A percentile compares a stretch with the other conserved stretches of the same genome.
Evolutionary conservation across 2,329 filamentous ascomycete genomes (phyloP).

Genomic region (Lasiodiplodia sp.): DNA sequence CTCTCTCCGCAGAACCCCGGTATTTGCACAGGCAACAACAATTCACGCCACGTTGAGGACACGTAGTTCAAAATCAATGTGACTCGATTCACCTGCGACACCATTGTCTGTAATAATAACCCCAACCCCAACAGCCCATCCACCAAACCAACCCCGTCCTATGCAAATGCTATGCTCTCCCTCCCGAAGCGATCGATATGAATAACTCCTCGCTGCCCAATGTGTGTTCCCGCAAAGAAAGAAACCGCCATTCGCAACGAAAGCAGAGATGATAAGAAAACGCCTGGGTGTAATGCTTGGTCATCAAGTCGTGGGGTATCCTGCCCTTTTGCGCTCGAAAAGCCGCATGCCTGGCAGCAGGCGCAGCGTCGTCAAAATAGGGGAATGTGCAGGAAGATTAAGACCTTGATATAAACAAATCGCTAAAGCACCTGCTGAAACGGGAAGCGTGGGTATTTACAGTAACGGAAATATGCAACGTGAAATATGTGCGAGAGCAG

Average conservation of each 20-base stretch:
- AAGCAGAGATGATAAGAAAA: slow-evolving; percentile 24
- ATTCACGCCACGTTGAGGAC: not conserved
- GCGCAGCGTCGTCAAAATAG: slow-evolving; percentile 17
- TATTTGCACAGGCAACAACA: not conserved
- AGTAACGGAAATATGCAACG: slow-evolving; percentile 28
- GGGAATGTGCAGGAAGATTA: slow-evolving; percentile 24
- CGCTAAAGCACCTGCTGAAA: slow-evolving; percentile 26
- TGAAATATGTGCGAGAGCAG: slow-evolving; percentile 39
- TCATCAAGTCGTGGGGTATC: slow-evolving; percentile 23
- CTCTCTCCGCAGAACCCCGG: not conserved
- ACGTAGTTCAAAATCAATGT: slow-evolving; percentile 9
- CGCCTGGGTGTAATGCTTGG: slow-evolving; percentile 22
- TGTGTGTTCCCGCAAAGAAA: slow-evolving; percentile 24
- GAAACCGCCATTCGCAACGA: slow-evolving; percentile 25
- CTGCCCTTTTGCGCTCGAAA: slow-evolving; percentile 17
- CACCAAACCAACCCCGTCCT: slow-evolving; percentile 7
- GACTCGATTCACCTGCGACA: slow-evolving; percentile 12
- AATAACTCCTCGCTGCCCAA: slow-evolving; percentile 28
- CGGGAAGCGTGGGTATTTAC: slow-evolving; percentile 31
- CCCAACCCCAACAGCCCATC: not conserved
- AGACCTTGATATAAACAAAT: slow-evolving; percentile 22
- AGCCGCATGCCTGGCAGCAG: not conserved
- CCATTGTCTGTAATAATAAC: not conserved
- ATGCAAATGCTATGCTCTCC: slow-evolving; percentile 25
- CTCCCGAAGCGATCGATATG: slow-evolving; percentile 19